These are phyloP conservation scores for Phytophthora rubi DNA, from an alignment of 352 stramenopile species.

Conservation along the genomic window DNA sequence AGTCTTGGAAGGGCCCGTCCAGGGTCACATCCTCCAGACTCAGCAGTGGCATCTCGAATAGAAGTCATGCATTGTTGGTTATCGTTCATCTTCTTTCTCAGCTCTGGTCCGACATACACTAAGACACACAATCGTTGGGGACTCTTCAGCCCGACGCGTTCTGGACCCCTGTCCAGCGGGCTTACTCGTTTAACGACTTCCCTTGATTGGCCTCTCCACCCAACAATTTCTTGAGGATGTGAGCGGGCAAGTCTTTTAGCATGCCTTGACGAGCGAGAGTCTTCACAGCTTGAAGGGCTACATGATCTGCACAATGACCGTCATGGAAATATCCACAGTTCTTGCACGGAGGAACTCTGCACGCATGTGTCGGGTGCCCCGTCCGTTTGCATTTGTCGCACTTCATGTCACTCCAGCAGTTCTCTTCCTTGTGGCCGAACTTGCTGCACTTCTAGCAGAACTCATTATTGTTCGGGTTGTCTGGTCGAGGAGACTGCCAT, in stretches of 20 bases:
- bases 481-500: background rate
- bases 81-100: no score
- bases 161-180: background rate
- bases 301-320: background rate
- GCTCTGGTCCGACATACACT: no score
- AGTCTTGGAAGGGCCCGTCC: background rate
- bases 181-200: constrained; percentile 27
- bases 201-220: constrained; percentile 1
- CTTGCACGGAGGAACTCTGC: background rate
- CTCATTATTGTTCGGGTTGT: background rate
- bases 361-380: background rate
- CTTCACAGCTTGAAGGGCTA: background rate
- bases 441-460: constrained; percentile 1
- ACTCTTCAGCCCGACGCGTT: no score
- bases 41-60: constrained; percentile 7
- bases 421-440: background rate
- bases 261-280: background rate
- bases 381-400: background rate
- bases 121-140: no score
- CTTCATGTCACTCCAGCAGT: background rate
- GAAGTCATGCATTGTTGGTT: constrained; percentile 13
- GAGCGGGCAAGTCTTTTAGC: background rate
- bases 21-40: background rate
- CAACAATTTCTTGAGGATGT: background rate
- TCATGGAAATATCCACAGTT: background rate